Base-by-base conservation (phyloP, 2,329 filamentous ascomycete species). In the Stenocarpella maydis region DNA sequence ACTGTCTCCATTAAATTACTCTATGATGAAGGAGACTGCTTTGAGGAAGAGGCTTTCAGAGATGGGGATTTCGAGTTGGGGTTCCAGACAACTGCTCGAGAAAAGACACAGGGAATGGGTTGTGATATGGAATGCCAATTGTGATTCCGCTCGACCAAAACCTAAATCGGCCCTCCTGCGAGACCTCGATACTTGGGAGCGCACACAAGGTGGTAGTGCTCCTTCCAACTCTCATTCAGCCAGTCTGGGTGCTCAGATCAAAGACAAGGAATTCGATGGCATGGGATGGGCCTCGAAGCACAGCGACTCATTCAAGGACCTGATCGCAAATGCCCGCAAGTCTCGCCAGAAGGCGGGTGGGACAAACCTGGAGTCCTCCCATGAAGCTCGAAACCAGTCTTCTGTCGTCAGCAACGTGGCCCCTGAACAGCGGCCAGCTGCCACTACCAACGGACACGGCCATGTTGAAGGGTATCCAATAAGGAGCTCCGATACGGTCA, bases 121-220 rank as follows among this genome's bases (percentile, higher is more conserved):
- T 64, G 98, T 96, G 45, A 82, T 99, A 21, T 98, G 94, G 92
- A 99, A 99, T 78, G 93, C 97, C 14, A 99, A 99, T 77, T 97
- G 94, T 80, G 96, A 99, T 79, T 92, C 95, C 2, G 87, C 87
- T 43, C 83, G 84, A 1, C 94, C 94, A 0, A 92, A 91, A 77
- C 84, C 85, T 14, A 93, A 92, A 72, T 76, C 81, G 8, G 91
- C 96, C 69, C 80, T 99, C 5, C 80, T 97, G 19, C 88, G 87
- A 17, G 95, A 98, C 71, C 79, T 99, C 15, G 92, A 95, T 26
- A 80, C 88, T 1, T 98, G 96, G 95, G 96, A 99, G 79, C 87
- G 90, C 53, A 95, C 92, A 0, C 90, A 97, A 72, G 93, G 93
- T 10, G 87, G 88, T 1, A 83, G 83, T 55, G 87, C 88, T 8